These are phyloP conservation scores for Botrytis pseudocinerea DNA, from an alignment of 2,329 filamentous ascomycete species.

Conservation along the genomic window DNA sequence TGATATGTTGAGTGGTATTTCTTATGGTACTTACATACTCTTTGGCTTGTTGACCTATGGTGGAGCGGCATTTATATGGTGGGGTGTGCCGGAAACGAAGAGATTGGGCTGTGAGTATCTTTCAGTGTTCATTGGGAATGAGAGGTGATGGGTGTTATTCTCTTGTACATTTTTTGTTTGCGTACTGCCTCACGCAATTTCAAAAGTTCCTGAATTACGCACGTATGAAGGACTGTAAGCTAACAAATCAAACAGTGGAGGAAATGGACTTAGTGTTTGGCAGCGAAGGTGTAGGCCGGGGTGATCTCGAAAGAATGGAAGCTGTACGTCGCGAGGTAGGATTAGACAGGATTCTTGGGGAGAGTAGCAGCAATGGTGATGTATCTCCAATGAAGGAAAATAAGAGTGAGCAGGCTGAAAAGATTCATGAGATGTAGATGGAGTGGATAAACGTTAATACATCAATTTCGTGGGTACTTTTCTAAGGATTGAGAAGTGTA, in stretches of 20 bases:
- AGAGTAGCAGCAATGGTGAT: constrained; percentile 7
- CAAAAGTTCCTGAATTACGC: not conserved
- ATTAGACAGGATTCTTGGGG: constrained; percentile 44
- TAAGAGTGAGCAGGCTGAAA: constrained; percentile 5
- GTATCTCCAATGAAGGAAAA: not conserved
- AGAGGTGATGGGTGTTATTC: not conserved
- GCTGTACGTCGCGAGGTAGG: constrained; percentile 72
- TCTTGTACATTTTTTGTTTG: not conserved
- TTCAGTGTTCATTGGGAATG: not conserved
- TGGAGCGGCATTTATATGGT: constrained; percentile 57
- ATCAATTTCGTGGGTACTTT: not conserved
- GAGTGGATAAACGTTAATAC: not conserved
- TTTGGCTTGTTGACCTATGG: constrained; percentile 66
- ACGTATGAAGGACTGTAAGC: not conserved
- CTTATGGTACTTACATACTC: constrained; percentile 70
- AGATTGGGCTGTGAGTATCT: constrained; percentile 42
- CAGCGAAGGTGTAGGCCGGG: constrained; percentile 63
- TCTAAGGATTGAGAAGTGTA: not conserved
- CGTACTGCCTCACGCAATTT: not conserved
- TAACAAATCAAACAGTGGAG: constrained; percentile 42
- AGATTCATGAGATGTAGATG: constrained; percentile 4
- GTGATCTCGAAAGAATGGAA: constrained; percentile 70
- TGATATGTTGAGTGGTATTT: constrained; percentile 63
- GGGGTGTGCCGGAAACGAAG: constrained; percentile 56
- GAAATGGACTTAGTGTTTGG: constrained; percentile 68